Base-by-base conservation (phyloP, 2,329 filamentous ascomycete genomes). In the Orbilia javanica region DNA sequence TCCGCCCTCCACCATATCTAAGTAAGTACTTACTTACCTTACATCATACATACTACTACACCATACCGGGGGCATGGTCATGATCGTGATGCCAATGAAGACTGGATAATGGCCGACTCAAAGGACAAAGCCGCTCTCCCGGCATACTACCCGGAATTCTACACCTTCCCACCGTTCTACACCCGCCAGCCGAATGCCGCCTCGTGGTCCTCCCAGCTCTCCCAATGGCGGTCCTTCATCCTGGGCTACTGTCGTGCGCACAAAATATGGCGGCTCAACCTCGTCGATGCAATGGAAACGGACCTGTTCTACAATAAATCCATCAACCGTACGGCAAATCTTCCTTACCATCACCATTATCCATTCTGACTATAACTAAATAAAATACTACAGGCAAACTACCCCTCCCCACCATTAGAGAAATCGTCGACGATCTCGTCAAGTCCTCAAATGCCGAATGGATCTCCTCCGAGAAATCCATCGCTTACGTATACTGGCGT, bases 221-320 rank as follows among this genome's bases (percentile, higher is more conserved):
- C 88, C 75, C 94, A 94, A 85, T 99, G 96, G 96, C 90, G 92
- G n/a, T 84, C 89, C 34, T 89, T 97, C 15, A 89, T 98, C 83
- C 93, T 94, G 79, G 85, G 90, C 83, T 97, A 97, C 90, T 93
- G 92, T 85, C 89, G 90, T 0, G 88, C 93, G 85, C 87, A 95
- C 86, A 90, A 89, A 81, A 86, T 94, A 83, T 97, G 90, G 86
- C 89, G 89, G 70, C 89, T 98, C 69, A 88, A 90, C 3, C 86
- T 97, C 42, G 86, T 89, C 67, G 86, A 90, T 48, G 85, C 88
- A 11, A 84, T 90, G 57, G 87, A 89, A 75, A 87, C 88, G 0
- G 81, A 83, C 10, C 86, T 92, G 3, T 92, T 92, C 83, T 83
- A 85, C 83, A 91, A 92, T 84, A 84, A 84, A 20, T 82, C 81